These are phyloP conservation scores for Penicillium sp. DNA, from an alignment of 2,329 filamentous ascomycete genomes.

Conservation along the genomic window DNA sequence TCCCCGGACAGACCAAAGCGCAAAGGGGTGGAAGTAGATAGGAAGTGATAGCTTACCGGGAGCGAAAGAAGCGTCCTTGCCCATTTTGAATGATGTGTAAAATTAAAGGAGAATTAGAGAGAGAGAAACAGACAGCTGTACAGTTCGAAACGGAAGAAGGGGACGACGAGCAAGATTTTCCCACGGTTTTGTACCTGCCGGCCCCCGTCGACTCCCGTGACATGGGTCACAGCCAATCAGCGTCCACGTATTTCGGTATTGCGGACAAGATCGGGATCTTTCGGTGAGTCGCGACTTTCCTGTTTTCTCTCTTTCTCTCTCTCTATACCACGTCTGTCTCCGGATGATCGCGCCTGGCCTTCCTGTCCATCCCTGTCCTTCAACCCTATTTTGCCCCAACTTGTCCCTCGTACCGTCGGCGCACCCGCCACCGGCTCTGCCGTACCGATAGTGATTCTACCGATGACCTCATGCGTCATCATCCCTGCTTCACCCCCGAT, in stretches of 20 bases:
- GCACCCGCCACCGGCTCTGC: background rate
- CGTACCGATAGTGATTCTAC: constrained; percentile 1
- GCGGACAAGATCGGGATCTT: constrained; percentile 37
- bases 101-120: constrained; percentile 10
- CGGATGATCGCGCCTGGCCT: no score
- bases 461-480: constrained; percentile 23
- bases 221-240: constrained; percentile 34
- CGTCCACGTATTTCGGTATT: constrained; percentile 32
- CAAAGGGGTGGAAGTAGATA: background rate
- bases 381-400: background rate
- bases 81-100: constrained; percentile 21
- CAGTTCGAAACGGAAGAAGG: constrained; percentile 18
- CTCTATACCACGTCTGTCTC: background rate
- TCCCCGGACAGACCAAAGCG: background rate
- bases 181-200: constrained; percentile 36
- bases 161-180: constrained; percentile 32
- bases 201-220: constrained; percentile 37
- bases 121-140: constrained; percentile 18
- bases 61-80: constrained; percentile 26
- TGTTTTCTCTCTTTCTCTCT: background rate
- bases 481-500: constrained; percentile 1
- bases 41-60: constrained; percentile 21
- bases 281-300: constrained; percentile 10
- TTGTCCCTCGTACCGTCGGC: background rate
- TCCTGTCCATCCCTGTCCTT: background rate